Percentiles rank a stretch among this genome's conserved stretches.
Evolutionary conservation across 306 rosid genomes (phyloP).

Genomic region (Castanopsis chinensis): DNA sequence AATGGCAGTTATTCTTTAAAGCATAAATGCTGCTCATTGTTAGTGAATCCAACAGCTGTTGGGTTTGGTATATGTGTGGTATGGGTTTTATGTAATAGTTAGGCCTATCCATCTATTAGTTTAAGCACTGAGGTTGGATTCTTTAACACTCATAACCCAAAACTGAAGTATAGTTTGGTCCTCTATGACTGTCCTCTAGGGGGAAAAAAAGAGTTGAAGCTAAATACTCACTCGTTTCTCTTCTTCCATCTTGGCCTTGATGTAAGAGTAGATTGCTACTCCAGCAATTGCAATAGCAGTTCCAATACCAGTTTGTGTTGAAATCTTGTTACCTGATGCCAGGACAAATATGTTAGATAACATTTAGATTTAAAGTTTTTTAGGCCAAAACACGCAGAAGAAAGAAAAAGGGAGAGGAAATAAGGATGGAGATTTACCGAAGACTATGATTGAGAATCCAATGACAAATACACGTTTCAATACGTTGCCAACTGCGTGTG

Average conservation of each 20-base stretch:
- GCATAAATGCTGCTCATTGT: neutral
- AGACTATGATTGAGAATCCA: constrained; percentile 76
- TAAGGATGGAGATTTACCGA: constrained; percentile 46
- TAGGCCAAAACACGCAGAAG: neutral
- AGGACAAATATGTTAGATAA: constrained; percentile 17
- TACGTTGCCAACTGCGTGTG: constrained; percentile 96
- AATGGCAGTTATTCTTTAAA: neutral
- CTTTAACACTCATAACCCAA: neutral
- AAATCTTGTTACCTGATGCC: constrained; percentile 78
- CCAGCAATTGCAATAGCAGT: constrained; percentile 91
- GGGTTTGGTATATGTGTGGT: no score
- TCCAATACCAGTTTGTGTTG: constrained; percentile 94
- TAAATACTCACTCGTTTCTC: constrained; percentile 82
- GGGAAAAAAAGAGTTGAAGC: neutral
- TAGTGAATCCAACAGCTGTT: neutral
- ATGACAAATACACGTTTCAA: constrained; percentile 96
- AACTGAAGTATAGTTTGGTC: neutral
- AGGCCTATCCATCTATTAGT: neutral
- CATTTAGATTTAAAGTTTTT: constrained; percentile 2
- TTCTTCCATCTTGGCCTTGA: constrained; percentile 90
- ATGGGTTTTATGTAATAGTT: no score
- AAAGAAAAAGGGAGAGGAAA: constrained; percentile 2
- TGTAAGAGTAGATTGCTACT: constrained; percentile 74
- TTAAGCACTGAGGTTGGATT: neutral
- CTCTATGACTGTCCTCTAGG: no score